Base-by-base conservation (phyloP, 2,329 filamentous ascomycete species). In the Fusarium sp. region DNA sequence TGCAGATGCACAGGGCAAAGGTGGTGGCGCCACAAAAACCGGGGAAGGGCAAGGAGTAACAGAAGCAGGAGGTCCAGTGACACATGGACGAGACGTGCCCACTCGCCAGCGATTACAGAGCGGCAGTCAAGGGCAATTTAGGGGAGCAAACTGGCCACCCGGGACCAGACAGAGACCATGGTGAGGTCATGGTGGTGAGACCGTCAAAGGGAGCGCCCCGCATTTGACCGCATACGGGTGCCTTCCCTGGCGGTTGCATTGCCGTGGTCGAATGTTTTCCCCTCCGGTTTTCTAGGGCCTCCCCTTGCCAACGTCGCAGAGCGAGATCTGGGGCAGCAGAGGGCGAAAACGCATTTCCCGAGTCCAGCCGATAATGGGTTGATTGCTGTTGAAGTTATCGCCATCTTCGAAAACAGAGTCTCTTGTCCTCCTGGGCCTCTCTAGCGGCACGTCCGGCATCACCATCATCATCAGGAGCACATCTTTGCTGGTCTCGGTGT, bases 141-240 rank as follows among this genome's bases (percentile, higher is more conserved):
- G 54, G 63, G 67, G 43, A n/a, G 37, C 20, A 64, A 64, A 63
- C 47, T 69, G 69, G 50, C 70, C 69, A 71, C 50, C 54, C 25
- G 25, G 32, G 20, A 40, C 69, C 52, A 17, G 27, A 59, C 35
- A 68, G 63, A 66, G 70, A 32, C 73, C 71, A 74, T 66, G 65
- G 66, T 76, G 74, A 76, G 74, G 74, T 76, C 74, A 76, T 76
- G 74, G 74, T 76, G 74, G 74, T 76, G 65, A 76, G 74, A 76
- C 70, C 17, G 27, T 30, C n/a, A 30, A 10, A 58, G 61, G 54
- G 43, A 11, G 33, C 38, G 65, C 47, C 72, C 72, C 72, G 69
- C 72, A 67, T 35, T 58, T 68, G 70, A 58, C 70, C 67, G 33
- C 56, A 43, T n/a, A 65, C 27, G 43, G 71, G 35, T 61, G 32